A percentile compares a stretch with the other conserved stretches of the same genome.
Evolutionary conservation across 164 flowering plant species (phyloP).

Genomic region (Magnolia sinica): DNA sequence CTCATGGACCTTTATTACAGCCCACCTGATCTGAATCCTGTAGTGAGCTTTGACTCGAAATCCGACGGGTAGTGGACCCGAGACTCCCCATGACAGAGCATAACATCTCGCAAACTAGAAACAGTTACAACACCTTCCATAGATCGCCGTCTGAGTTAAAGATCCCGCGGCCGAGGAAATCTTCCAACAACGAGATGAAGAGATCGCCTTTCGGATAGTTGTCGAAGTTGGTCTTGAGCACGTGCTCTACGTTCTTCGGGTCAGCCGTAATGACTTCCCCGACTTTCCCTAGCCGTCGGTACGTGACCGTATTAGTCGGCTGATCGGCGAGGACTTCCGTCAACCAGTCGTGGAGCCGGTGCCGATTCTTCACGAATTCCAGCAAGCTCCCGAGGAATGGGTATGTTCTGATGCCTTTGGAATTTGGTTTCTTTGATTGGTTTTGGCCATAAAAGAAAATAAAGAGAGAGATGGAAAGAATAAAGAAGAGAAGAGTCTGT

Average conservation of each 20-base stretch:
- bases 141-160: conserved; percentile 13
- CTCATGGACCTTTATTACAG: no score
- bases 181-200: background rate
- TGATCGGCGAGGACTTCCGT: conserved; percentile 3
- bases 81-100: no score
- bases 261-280: conserved; percentile 3
- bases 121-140: conserved; percentile 8
- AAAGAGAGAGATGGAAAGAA: background rate
- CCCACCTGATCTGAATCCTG: no score
- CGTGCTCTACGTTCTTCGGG: conserved; percentile 9
- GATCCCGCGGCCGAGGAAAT: conserved; percentile 14
- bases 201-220: conserved; percentile 8
- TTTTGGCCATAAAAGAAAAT: background rate
- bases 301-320: conserved; percentile 1
- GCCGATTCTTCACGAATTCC: conserved; percentile 9
- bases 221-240: conserved; percentile 9
- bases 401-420: background rate
- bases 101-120: no score
- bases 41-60: no score
- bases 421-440: background rate
- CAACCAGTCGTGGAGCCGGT: conserved; percentile 13
- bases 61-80: no score
- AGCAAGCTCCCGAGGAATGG: conserved; percentile 6
- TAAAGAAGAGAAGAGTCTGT: background rate
- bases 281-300: background rate